Base-by-base conservation (phyloP, 1,139 yeast species). In the Saccharomyces pastorianus region DNA sequence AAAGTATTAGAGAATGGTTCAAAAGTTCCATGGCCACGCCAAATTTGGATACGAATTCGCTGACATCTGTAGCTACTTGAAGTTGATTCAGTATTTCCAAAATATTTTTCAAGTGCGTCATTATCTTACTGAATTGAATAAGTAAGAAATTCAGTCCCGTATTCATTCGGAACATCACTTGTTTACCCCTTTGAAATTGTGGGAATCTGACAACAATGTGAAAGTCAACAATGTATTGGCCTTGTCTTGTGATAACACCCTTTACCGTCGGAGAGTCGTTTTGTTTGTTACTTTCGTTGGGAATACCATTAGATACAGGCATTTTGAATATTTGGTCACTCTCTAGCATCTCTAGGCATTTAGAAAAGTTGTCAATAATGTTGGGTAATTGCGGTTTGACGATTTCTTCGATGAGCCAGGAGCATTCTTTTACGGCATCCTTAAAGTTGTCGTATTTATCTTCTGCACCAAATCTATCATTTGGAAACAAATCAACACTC, bases 361-460 rank as follows among this genome's bases (percentile, higher is more conserved):
- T 60, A 41, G 61, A 64, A 3, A 73, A 64, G n/a, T 72, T 67
- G 38, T 72, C 76, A 4, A 70, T 60, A 2, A 73, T 62, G 47
- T 63, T 65, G 41, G 74, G 75, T 31, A 73, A 54, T 49, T 71
- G 73, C 0, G 76, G 75, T 52, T 67, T 68, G 32, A 73, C 68
- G 11, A 73, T 64, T 28, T 67, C 67, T 13, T 66, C 61, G 11
- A 73, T 65, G 28, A 73, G 60, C 76, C 76, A 73, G 44, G 52
- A 54, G 29, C 63, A 66, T 50, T 72, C 68, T 29, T 44, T 54
- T 8, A 13, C 64, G 6, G 23, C 44, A 25, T 55, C 61, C 14
- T 58, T 53, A 4, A 13, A 61, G 1, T 41, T 11, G 8, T 51
- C 50, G 11, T 42, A 48, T 13, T 58, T 51, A 46, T 59, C 57